Evolutionary conservation across 768 basidiomycete species (phyloP), one percentile per base, ranked within the genome.

Genomic region (Boletus pseudopeckii): DNA sequence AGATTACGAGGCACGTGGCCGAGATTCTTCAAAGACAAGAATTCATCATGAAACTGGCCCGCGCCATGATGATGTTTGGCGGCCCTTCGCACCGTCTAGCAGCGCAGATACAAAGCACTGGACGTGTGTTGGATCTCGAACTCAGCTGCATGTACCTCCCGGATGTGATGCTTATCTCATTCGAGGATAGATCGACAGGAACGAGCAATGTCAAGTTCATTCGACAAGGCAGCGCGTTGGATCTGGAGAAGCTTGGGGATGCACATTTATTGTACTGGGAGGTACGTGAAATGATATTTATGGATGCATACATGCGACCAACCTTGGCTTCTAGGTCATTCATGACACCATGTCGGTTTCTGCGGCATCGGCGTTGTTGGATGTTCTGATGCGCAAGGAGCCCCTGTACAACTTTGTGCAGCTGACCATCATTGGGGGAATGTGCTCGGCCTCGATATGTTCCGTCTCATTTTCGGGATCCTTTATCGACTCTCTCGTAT

Each of bases 11-110:
- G 49, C 90, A 93, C 59, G 86, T 92, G 28, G 90, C 90, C 2
- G 85, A 86, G 53, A 86, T 92, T 53, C 79, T 91, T 30, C 82
- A 83, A 59, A 78, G 92, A 33, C 90, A 95, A 64, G 86, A 88
- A 52, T 94, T 94, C 71, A 78, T 94, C 46, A 72, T 92, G 69
- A 92, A 92, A 74, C 80, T 93, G 28, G 81, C 86, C 7, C 81
- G 89, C 47, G 84, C 89, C 10, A 84, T 94, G 78, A 94, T 93
- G 89, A 90, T 88, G 81, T 92, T 90, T 59, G 91, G 90, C 10
- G 86, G 85, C 2, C 89, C 90, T 18, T 81, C 86, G 13, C 90
- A 95, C 67, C 86, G 91, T 39, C 77, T 94, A 18, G 89, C 86
- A 62, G 79, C 88, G 2, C 90, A 93, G 66, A 83, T 93, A 52